Conservation (phyloP, 2,329 filamentous ascomycete species). For the Alternaria arbusti region DNA sequence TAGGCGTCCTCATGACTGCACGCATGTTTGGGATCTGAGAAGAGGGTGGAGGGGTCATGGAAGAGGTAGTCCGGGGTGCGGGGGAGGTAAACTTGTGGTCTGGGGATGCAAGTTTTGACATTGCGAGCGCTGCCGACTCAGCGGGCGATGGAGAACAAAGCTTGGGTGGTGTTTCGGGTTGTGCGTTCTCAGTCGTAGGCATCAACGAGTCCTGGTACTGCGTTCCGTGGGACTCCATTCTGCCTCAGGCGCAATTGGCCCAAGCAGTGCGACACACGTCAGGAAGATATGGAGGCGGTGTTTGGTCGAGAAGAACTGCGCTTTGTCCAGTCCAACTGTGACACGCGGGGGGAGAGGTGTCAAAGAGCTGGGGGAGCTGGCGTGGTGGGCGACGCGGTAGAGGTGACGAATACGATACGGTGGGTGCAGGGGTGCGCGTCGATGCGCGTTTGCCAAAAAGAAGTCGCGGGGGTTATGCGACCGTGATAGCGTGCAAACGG, state of each 20-base stretch:
- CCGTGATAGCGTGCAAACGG: not conserved
- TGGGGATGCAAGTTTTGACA: constrained; percentile 31
- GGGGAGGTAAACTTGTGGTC: constrained; percentile 46
- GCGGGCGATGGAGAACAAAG: constrained; percentile 27
- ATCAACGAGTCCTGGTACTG: constrained; percentile 39
- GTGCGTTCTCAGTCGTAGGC: constrained; percentile 40
- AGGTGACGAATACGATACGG: constrained; percentile 15
- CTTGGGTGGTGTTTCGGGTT: constrained; percentile 37
- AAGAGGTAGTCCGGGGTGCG: constrained; percentile 55
- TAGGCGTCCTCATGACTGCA: constrained; percentile 54
- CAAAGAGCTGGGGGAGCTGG: not conserved
- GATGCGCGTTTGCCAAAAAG: constrained; percentile 22
- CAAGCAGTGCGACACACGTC: constrained; percentile 35
- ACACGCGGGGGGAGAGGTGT: constrained; percentile 1
- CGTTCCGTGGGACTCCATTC: constrained; percentile 38
- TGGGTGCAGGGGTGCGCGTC: constrained; percentile 25
- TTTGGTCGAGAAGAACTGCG: constrained; percentile 4
- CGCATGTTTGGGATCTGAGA: constrained; percentile 59
- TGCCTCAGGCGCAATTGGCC: constrained; percentile 29
- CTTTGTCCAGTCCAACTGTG: constrained; percentile 12
- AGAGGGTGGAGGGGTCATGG: constrained; percentile 70
- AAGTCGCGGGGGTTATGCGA: constrained; percentile 21
- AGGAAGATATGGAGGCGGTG: constrained; percentile 18
- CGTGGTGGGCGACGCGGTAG: constrained; percentile 10
- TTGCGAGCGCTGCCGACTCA: constrained; percentile 20